Percentiles rank a stretch among this genome's conserved stretches.
phyloP scores from a whole-genome alignment of 2,329 filamentous ascomycete genomes.

The Beauveria asiatica region DNA sequence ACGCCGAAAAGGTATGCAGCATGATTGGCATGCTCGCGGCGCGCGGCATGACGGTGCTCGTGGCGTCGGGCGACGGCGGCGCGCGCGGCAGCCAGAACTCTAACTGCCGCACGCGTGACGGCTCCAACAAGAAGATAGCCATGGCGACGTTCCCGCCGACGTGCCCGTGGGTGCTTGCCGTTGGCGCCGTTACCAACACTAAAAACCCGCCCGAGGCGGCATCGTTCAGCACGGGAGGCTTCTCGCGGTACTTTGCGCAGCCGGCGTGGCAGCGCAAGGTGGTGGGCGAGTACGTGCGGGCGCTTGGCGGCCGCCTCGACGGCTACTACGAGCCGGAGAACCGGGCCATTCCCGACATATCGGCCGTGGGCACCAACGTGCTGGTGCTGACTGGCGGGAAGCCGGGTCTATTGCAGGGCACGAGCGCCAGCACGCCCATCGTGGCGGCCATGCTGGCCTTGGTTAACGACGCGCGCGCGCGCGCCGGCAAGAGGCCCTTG shows the following conservation, averaged over 20 bases:
- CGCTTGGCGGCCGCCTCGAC: slow-evolving; percentile 32
- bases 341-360: slow-evolving; percentile 43
- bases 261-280: slow-evolving; percentile 36
- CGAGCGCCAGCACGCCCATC: slow-evolving; percentile 45
- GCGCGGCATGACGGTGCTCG: slow-evolving; percentile 43
- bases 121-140: slow-evolving; percentile 44
- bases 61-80: slow-evolving; percentile 43
- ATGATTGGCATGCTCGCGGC: slow-evolving; percentile 44
- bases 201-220: slow-evolving; percentile 32
- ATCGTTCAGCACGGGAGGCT: slow-evolving; percentile 42
- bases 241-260: slow-evolving; percentile 40
- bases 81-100: slow-evolving; percentile 37
- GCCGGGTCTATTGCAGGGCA: slow-evolving; percentile 28
- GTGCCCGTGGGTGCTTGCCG: slow-evolving; percentile 60
- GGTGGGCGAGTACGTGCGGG: slow-evolving; percentile 32
- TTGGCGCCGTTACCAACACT: slow-evolving; percentile 47
- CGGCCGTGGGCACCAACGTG: slow-evolving; percentile 51
- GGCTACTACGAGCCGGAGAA: slow-evolving; percentile 37
- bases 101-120: slow-evolving; percentile 50
- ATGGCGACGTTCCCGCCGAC: slow-evolving; percentile 55
- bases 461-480: slow-evolving; percentile 45
- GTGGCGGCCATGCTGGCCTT: slow-evolving; percentile 46
- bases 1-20: slow-evolving; percentile 44
- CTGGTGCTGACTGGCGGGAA: slow-evolving; percentile 24
- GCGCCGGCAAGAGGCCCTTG: slow-evolving; percentile 37